These are phyloP conservation scores for Xerocomus spinulosus DNA, from an alignment of 768 basidiomycete species.

Conservation along the genomic window DNA sequence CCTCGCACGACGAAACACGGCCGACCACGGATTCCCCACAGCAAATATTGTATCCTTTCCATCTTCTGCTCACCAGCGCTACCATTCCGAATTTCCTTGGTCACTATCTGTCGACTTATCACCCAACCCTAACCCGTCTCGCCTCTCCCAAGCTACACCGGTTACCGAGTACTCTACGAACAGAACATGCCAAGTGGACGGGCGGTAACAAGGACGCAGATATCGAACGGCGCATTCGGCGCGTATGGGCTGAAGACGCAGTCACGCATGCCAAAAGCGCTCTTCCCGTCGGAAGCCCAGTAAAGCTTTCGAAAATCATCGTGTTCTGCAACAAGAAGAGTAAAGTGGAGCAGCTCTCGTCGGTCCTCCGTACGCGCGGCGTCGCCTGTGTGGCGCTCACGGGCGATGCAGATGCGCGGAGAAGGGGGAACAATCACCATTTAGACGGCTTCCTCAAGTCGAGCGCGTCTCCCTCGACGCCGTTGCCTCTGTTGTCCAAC, in stretches of 20 bases:
- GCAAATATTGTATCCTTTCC: constrained; percentile 59
- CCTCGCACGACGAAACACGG: background rate
- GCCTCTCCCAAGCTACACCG: constrained; percentile 78
- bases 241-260: constrained; percentile 72
- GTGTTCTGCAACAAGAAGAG: constrained; percentile 79
- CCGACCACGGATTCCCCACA: constrained; percentile 10
- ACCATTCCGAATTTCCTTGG: constrained; percentile 80
- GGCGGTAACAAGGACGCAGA: constrained; percentile 80
- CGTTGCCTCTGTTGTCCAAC: background rate
- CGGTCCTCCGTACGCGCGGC: constrained; percentile 54
- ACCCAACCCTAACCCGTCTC: constrained; percentile 64
- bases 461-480: background rate
- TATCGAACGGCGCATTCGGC: constrained; percentile 66
- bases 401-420: constrained; percentile 52
- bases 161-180: constrained; percentile 64
- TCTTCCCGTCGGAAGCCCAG: constrained; percentile 16
- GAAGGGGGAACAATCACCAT: constrained; percentile 68
- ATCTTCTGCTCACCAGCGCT: constrained; percentile 77
- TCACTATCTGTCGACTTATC: constrained; percentile 55
- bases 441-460: constrained; percentile 66
- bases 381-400: constrained; percentile 65
- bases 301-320: constrained; percentile 59
- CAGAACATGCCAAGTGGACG: constrained; percentile 71
- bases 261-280: constrained; percentile 26
- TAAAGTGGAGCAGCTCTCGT: constrained; percentile 60